Conservation (phyloP, 805 yeast genomes). For the Myxozyma monticola region DNA sequence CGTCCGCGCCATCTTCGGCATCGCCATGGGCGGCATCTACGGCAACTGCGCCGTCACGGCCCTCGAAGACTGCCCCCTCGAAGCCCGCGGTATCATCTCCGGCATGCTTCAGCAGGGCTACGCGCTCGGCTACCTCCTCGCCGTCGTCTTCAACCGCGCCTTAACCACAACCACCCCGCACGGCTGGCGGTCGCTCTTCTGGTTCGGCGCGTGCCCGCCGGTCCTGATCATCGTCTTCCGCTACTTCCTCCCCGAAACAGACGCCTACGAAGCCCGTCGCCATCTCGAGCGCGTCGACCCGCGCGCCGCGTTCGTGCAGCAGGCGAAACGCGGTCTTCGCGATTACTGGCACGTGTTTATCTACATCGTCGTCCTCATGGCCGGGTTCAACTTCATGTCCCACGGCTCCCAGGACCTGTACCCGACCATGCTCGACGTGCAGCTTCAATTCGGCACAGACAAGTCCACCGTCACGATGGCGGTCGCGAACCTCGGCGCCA, state of each 20-base stretch:
- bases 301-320: constrained; percentile 8
- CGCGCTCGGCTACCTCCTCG: constrained; percentile 66
- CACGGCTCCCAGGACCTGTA: constrained; percentile 76
- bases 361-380: constrained; percentile 61
- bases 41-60: constrained; percentile 68
- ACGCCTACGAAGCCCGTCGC: constrained; percentile 31
- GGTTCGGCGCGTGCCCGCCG: constrained; percentile 74
- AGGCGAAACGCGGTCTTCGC: constrained; percentile 44
- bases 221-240: constrained; percentile 61
- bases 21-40: constrained; percentile 71
- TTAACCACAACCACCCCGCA: constrained; percentile 47
- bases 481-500: constrained; percentile 67
- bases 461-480: constrained; percentile 59
- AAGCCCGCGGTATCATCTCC: constrained; percentile 60
- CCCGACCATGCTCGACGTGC: constrained; percentile 61
- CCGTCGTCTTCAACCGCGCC: constrained; percentile 66
- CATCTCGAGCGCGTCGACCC: constrained; percentile 6
- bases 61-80: constrained; percentile 61
- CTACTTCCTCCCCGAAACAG: constrained; percentile 59
- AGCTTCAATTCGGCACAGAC: constrained; percentile 49
- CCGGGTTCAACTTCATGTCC: constrained; percentile 69
- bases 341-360: constrained; percentile 61
- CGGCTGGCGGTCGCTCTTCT: constrained; percentile 70
- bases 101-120: constrained; percentile 83
- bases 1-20: constrained; percentile 64